Evolutionary conservation across 805 yeast genomes (phyloP).

Genomic region (Pichia paraexigua): DNA sequence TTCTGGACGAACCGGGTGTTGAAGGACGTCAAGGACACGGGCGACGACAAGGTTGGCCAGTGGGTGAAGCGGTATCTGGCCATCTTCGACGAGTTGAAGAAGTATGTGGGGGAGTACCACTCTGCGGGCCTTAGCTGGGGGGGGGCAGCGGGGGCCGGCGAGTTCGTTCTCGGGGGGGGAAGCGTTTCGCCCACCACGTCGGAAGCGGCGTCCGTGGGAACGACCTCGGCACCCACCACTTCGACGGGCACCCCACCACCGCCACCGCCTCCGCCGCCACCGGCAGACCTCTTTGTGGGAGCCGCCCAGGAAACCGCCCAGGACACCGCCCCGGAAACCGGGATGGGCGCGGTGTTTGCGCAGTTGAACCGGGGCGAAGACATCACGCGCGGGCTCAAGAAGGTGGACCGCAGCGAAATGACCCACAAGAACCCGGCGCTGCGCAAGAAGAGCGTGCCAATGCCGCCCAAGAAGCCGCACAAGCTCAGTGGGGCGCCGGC

Average conservation of each 20-base stretch:
- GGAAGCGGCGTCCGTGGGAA: too few species aligned
- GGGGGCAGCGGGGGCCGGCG: conserved; percentile 48
- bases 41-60: conserved; percentile 36
- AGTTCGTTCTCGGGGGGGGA: conserved; percentile 49
- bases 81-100: conserved; percentile 62
- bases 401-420: conserved; percentile 90
- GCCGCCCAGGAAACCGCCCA: conserved; percentile 8
- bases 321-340: conserved; percentile 19
- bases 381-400: conserved; percentile 79
- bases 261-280: conserved; percentile 81
- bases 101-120: conserved; percentile 69
- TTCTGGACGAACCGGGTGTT: conserved; percentile 90
- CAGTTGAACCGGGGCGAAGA: conserved; percentile 79
- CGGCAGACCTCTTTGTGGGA: conserved; percentile 56
- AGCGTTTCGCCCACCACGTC: too few species aligned
- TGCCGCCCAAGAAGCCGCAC: conserved; percentile 78
- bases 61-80: conserved; percentile 70
- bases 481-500: too few species aligned
- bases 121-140: conserved; percentile 85
- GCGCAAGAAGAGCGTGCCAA: conserved; percentile 58
- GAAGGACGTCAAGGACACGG: conserved; percentile 73
- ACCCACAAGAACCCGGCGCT: conserved; percentile 86
- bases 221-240: too few species aligned
- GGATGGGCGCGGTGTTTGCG: conserved; percentile 87
- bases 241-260: conserved; percentile 33